Conservation (phyloP, 2,329 filamentous ascomycete species). For the Fusarium proliferatum region DNA sequence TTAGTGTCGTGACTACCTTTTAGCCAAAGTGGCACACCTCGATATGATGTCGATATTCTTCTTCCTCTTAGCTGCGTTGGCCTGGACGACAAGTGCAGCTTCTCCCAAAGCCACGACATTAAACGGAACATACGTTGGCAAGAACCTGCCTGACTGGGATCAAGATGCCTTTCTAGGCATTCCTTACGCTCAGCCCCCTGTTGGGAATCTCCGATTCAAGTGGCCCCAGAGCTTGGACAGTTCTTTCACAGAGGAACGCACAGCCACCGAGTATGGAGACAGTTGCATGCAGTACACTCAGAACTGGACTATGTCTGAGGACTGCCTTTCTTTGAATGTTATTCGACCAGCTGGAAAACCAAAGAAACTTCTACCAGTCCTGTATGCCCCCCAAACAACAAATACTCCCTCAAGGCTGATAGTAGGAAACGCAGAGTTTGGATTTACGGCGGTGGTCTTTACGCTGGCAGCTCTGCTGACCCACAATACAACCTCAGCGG, state of each 20-base stretch:
- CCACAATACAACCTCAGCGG: conserved; percentile 53
- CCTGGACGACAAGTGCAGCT: background rate
- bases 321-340: conserved; percentile 59
- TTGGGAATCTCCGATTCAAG: conserved; percentile 51
- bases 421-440: conserved; percentile 51
- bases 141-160: conserved; percentile 47
- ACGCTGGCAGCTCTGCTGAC: conserved; percentile 61
- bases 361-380: conserved; percentile 52
- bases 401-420: background rate
- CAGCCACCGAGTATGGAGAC: conserved; percentile 56
- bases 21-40: background rate
- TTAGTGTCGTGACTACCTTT: background rate
- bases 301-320: conserved; percentile 58
- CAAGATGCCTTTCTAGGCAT: conserved; percentile 56
- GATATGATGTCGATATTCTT: background rate
- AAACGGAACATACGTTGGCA: conserved; percentile 46
- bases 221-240: conserved; percentile 46
- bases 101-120: conserved; percentile 35
- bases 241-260: conserved; percentile 52
- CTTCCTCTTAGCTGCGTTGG: background rate
- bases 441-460: conserved; percentile 69
- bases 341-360: conserved; percentile 52
- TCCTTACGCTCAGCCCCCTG: conserved; percentile 53
- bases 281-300: conserved; percentile 60
- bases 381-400: conserved; percentile 1